A percentile compares a stretch with the other conserved stretches of the same genome.
Evolutionary conservation across 768 basidiomycete species (phyloP).

Genomic region (Flagelloscypha sp.): DNA sequence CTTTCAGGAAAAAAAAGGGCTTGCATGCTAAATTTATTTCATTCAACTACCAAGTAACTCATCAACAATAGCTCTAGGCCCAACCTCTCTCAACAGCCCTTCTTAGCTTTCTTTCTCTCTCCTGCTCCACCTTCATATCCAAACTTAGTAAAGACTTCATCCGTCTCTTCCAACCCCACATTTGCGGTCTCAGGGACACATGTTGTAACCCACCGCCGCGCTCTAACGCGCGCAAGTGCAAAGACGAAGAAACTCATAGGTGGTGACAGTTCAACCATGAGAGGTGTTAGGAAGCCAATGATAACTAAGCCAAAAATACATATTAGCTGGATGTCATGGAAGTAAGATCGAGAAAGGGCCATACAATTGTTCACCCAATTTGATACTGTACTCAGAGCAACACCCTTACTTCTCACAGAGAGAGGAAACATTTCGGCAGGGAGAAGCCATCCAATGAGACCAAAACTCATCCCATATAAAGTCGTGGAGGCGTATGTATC

Average conservation of each 20-base stretch:
- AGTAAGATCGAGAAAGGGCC: no score
- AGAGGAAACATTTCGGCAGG: constrained; percentile 79
- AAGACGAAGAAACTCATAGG: constrained; percentile 67
- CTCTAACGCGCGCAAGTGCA: constrained; percentile 52
- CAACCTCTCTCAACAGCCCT: no score
- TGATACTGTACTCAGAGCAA: constrained; percentile 76
- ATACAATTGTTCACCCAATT: constrained; percentile 80
- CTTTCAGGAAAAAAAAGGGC: no score
- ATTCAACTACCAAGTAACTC: no score
- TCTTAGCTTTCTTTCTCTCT: no score
- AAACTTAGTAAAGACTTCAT: constrained; percentile 60
- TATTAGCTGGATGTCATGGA: no score
- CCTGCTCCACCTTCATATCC: no score
- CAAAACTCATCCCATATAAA: constrained; percentile 70
- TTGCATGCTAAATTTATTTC: no score
- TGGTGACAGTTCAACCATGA: constrained; percentile 52
- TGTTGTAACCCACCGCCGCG: constrained; percentile 64
- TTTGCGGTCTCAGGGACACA: constrained; percentile 72
- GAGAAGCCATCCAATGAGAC: constrained; percentile 78
- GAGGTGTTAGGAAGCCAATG: constrained; percentile 67
- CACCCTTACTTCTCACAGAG: constrained; percentile 73
- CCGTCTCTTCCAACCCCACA: constrained; percentile 69
- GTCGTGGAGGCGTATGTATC: constrained; percentile 69
- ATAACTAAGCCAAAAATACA: constrained; percentile 44
- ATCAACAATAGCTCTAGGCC: no score